Percentiles rank a stretch among this genome's conserved stretches.
Conservation (phyloP, 768 basidiomycete species). For the Tylopilus subfusipes region DNA sequence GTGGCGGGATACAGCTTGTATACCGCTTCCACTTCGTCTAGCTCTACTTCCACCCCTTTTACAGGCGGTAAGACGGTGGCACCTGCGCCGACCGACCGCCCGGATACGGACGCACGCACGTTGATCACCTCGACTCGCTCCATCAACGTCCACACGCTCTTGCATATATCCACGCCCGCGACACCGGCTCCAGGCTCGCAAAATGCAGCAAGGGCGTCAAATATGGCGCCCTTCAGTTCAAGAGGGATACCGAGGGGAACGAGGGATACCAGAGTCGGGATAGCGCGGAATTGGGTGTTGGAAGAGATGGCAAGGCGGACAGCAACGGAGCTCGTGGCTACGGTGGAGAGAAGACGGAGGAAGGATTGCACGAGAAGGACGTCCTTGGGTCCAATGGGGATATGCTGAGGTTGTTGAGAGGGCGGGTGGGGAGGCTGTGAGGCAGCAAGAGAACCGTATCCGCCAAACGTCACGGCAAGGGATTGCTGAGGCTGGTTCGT, state of each 20-base stretch:
- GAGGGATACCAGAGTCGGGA: constrained; percentile 74
- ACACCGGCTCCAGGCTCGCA: constrained; percentile 74
- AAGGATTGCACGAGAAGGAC: constrained; percentile 78
- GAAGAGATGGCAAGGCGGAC: constrained; percentile 76
- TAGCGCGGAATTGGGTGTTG: constrained; percentile 75
- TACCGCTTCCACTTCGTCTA: constrained; percentile 82
- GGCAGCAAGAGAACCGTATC: constrained; percentile 28
- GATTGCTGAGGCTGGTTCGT: constrained; percentile 43
- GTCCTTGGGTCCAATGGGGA: constrained; percentile 62
- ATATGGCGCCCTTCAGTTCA: constrained; percentile 85
- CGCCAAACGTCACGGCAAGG: constrained; percentile 29
- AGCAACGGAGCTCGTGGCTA: constrained; percentile 69
- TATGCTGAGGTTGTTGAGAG: constrained; percentile 39
- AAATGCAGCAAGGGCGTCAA: constrained; percentile 79
- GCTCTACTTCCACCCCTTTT: constrained; percentile 80
- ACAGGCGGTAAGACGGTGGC: constrained; percentile 46
- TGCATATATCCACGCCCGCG: constrained; percentile 75
- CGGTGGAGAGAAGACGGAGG: constrained; percentile 72
- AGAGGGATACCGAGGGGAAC: constrained; percentile 79
- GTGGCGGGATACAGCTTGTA: constrained; percentile 84
- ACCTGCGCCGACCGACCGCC: constrained; percentile 26
- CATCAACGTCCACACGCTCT: constrained; percentile 79
- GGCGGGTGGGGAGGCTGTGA: constrained; percentile 29
- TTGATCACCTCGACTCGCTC: constrained; percentile 83
- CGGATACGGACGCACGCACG: constrained; percentile 47